Conservation (phyloP, 2,329 filamentous ascomycete species). For the Xylariaceae sp. region DNA sequence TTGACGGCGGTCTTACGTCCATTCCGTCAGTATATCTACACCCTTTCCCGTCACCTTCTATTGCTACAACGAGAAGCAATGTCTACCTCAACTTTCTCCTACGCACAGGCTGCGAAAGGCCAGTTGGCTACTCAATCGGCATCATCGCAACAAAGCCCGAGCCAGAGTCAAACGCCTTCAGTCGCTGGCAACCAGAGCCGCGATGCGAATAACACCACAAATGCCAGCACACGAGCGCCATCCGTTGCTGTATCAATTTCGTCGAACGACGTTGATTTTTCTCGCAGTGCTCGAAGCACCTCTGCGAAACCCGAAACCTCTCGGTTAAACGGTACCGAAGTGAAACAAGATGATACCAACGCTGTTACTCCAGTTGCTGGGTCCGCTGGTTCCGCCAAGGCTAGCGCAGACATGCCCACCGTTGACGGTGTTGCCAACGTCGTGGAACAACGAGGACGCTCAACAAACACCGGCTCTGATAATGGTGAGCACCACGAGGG, state of each 20-base stretch:
- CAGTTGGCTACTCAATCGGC: constrained; percentile 45
- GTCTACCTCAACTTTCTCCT: constrained; percentile 70
- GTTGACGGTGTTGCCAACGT: constrained; percentile 31
- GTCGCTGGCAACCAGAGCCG: constrained; percentile 34
- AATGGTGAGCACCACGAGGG: constrained; percentile 64
- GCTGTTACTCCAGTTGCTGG: constrained; percentile 16
- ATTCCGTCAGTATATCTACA: constrained; percentile 16
- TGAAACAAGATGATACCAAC: constrained; percentile 21
- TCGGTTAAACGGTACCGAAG: constrained; percentile 19
- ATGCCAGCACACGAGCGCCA: constrained; percentile 32
- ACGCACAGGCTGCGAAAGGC: constrained; percentile 92
- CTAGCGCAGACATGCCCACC: constrained; percentile 20
- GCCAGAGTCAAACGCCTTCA: constrained; percentile 32
- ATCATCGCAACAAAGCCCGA: constrained; percentile 29
- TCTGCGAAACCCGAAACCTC: constrained; percentile 28
- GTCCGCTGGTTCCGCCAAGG: constrained; percentile 17
- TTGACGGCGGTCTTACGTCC: constrained; percentile 21
- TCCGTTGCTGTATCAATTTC: constrained; percentile 36
- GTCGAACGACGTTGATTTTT: constrained; percentile 36
- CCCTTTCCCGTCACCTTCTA: constrained; percentile 6
- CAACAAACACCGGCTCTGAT: constrained; percentile 61
- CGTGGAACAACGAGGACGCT: constrained; percentile 48
- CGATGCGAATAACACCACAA: constrained; percentile 33
- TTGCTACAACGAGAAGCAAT: constrained; percentile 36
- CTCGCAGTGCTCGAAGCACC: constrained; percentile 24